These are phyloP conservation scores for Schizonepeta tenuifolia DNA, from an alignment of 257 asterid species.

Conservation along the genomic window DNA sequence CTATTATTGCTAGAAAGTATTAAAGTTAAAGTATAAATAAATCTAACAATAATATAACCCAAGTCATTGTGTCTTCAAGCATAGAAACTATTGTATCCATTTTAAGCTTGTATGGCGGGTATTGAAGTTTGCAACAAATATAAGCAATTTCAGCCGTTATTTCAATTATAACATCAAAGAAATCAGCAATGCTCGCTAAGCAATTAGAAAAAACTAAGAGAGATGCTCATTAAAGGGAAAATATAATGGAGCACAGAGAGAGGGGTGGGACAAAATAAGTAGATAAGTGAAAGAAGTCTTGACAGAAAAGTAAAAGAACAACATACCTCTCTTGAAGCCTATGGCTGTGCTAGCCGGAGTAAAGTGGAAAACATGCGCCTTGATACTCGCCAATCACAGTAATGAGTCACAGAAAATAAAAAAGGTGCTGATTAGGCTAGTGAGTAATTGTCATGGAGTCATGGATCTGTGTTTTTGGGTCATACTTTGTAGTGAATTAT, in stretches of 20 bases:
- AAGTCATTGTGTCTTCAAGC: neutral
- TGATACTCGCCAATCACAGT: neutral
- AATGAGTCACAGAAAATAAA: neutral
- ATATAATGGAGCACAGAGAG: neutral
- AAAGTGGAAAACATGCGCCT: neutral
- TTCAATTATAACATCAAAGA: neutral
- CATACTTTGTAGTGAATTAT: neutral
- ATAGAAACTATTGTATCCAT: neutral
- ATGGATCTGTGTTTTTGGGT: neutral
- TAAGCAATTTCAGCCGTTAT: neutral
- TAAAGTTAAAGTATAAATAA: no score
- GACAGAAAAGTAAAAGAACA: neutral
- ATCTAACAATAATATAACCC: no score
- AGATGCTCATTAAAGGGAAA: neutral
- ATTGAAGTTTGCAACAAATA: neutral
- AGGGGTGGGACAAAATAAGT: no score
- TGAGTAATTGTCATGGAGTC: neutral
- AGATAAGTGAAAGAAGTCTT: neutral
- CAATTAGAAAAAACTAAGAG: neutral
- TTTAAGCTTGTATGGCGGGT: neutral
- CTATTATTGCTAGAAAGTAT: no score
- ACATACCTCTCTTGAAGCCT: neutral
- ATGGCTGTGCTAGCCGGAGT: neutral
- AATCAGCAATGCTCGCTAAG: neutral
- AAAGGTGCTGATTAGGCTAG: neutral